Conservation (phyloP, 768 basidiomycete species). For the Ramaria rubella region DNA sequence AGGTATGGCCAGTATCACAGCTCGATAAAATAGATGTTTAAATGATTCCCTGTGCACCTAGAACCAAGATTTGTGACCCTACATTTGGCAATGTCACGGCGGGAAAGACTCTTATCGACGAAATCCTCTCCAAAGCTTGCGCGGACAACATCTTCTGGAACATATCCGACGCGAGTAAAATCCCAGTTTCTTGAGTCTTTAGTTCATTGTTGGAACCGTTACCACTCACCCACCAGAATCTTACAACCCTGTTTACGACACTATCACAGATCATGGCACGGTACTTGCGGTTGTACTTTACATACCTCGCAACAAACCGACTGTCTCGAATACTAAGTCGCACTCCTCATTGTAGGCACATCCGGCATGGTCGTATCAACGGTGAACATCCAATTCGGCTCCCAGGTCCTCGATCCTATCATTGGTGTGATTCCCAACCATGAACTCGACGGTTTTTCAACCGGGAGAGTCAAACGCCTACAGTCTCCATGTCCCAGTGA, state of each 20-base stretch:
- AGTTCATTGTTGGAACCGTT: constrained; percentile 24
- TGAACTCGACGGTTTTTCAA: constrained; percentile 93
- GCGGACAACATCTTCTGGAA: constrained; percentile 54
- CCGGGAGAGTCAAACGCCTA: constrained; percentile 82
- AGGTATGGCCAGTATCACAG: constrained; percentile 29
- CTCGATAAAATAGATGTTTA: background rate
- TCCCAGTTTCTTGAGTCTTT: constrained; percentile 8
- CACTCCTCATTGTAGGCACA: constrained; percentile 80
- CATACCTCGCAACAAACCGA: background rate
- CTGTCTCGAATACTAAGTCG: constrained; percentile 52
- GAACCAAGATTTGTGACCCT: constrained; percentile 81
- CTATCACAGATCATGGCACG: constrained; percentile 81
- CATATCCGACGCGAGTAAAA: constrained; percentile 72
- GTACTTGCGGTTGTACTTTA: constrained; percentile 34
- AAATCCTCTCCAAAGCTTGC: constrained; percentile 65
- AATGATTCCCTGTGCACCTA: constrained; percentile 25
- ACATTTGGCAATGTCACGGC: constrained; percentile 50
- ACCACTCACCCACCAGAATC: constrained; percentile 73
- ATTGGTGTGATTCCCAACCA: constrained; percentile 90
- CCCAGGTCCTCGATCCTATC: constrained; percentile 74
- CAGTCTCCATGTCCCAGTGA: constrained; percentile 79
- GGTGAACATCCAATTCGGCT: constrained; percentile 87
- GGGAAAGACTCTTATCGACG: constrained; percentile 51
- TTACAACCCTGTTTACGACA: constrained; percentile 77
- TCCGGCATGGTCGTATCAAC: constrained; percentile 86